Conservation (phyloP, 1,284 basidiomycete species). For the Irpex lacteus region DNA sequence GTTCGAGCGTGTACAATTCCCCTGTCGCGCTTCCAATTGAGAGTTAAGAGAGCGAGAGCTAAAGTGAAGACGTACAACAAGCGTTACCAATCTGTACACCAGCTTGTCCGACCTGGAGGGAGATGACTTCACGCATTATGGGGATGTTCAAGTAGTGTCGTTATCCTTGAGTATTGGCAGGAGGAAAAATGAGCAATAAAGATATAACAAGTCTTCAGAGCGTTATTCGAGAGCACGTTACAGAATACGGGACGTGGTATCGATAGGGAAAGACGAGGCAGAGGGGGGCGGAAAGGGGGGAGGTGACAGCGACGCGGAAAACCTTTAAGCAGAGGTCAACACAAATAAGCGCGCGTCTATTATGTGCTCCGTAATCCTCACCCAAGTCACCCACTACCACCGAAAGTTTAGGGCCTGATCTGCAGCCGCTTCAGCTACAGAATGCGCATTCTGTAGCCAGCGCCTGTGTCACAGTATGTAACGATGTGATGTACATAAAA, state of each 20-base stretch:
- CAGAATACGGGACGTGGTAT: neutral
- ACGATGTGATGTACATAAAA: too few species aligned
- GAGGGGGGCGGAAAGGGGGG: neutral
- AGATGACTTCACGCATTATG: constrained; percentile 87
- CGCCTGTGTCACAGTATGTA: too few species aligned
- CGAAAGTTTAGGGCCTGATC: too few species aligned
- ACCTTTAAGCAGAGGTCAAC: neutral
- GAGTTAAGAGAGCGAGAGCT: constrained; percentile 6
- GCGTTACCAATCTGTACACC: constrained; percentile 96
- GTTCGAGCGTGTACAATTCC: constrained; percentile 98
- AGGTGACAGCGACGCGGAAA: constrained; percentile 2
- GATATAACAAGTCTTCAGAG: neutral
- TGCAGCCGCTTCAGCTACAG: too few species aligned
- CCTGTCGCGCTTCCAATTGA: constrained; percentile 42
- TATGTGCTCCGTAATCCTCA: neutral
- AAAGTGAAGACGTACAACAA: constrained; percentile 62
- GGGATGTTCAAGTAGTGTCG: constrained; percentile 12
- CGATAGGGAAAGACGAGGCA: neutral
- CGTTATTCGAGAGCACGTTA: neutral
- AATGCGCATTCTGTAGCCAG: too few species aligned
- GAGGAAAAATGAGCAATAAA: neutral
- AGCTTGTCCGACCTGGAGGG: constrained; percentile 90
- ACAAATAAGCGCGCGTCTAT: neutral
- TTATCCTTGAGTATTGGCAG: constrained; percentile 13
- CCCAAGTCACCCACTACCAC: too few species aligned